Evolutionary conservation across 2,329 filamentous ascomycete species (phyloP), one percentile per base, ranked within the genome.

Genomic region (Onygenales sp.): DNA sequence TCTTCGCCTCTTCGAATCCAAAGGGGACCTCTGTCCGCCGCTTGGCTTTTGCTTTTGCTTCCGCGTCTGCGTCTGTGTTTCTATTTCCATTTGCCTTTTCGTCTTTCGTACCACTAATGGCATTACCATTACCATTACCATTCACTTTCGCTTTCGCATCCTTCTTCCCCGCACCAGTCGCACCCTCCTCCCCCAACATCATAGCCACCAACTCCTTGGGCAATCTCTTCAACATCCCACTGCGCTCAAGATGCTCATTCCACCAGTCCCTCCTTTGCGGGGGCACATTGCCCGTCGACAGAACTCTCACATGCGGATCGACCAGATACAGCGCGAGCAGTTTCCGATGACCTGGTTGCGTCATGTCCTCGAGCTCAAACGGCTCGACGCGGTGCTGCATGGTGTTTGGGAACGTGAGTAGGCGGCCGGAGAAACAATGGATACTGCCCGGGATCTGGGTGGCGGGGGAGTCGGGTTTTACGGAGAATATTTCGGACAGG

Each of bases 251-350:
- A 38, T 49, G 46, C 35, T 49, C 50, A 32, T 17, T 31, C 50
- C 50, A 55, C 53, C 53, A 55, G 10, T 52, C 53, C 6, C 50
- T 50, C 6, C 39, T 50, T 50, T 55, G 53, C 14, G 53, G 50
- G 6, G 51, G 51, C 11, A 53, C 36, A 31, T 55, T 43, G 13
- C 9, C 44, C 17, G 53, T 55, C 11, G 53, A 55, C 6, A 55
- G 32, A 2, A 55, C 33, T 17, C 41, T 14, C 10, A 55, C 33
- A 35, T 48, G 39, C 21, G 53, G 53, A 27, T 55, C 53, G 2
- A 55, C 50, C 5, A 55, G 33, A 27, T 49, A 55, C 9, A 55
- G 44, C 8, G 53, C 36, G 11, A 55, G 43, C 11, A 55, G 38
- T 38, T 55, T 55, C 14, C 50, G 31, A 21, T 49, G 44, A 3